Conservation (phyloP, 1,284 basidiomycete genomes). For the Blastosporella zonata region DNA sequence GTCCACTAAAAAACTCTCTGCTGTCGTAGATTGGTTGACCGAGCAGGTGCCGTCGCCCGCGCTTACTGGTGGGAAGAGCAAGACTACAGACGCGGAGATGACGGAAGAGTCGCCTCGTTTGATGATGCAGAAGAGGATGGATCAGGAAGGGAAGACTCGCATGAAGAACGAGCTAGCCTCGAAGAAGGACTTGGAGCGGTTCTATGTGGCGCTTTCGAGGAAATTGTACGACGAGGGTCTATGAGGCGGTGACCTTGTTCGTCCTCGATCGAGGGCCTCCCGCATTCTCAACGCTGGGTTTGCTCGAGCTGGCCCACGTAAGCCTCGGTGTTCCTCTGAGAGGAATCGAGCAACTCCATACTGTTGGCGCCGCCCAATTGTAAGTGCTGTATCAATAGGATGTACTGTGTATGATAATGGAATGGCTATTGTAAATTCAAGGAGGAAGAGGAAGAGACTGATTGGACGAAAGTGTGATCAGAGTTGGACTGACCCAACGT, state of each 20-base stretch:
- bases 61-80: conserved; percentile 20
- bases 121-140: conserved; percentile 29
- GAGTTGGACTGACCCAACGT: background rate
- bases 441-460: too few relatives aligned
- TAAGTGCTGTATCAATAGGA: background rate
- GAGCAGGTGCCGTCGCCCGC: conserved; percentile 59
- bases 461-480: background rate
- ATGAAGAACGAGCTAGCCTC: conserved; percentile 49
- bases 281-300: background rate
- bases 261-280: background rate
- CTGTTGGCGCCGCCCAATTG: background rate
- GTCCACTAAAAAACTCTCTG: conserved; percentile 68
- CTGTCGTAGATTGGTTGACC: conserved; percentile 73
- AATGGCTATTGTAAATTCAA: too few relatives aligned
- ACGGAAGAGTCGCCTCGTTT: conserved; percentile 12
- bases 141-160: conserved; percentile 27
- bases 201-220: conserved; percentile 72
- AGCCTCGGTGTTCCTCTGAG: background rate
- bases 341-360: background rate
- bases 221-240: conserved; percentile 81
- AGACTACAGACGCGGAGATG: conserved; percentile 13
- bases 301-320: background rate
- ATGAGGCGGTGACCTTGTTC: conserved; percentile 30
- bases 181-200: conserved; percentile 68
- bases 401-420: background rate